phyloP scores from a whole-genome alignment of 345 rosid species.

The Lumnitzera racemosa region DNA sequence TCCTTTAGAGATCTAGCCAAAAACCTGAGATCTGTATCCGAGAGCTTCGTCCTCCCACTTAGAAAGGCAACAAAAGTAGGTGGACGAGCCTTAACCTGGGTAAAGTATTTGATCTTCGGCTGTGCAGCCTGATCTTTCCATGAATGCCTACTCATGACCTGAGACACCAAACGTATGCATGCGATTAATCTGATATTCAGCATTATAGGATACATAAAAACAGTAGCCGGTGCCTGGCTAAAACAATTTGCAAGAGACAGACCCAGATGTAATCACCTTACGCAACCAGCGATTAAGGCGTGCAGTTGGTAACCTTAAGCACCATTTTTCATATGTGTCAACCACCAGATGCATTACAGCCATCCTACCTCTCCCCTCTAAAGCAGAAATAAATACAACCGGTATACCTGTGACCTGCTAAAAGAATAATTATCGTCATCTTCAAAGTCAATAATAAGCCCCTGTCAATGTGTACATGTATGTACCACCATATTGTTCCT shows the following conservation, averaged over 20 bases:
- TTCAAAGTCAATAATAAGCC: too few species aligned
- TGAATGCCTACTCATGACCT: conserved; percentile 95
- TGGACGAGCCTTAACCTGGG: conserved; percentile 98
- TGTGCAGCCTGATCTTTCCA: conserved; percentile 90
- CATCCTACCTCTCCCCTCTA: conserved; percentile 75
- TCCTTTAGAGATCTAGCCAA: conserved; percentile 80
- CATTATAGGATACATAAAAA: not conserved
- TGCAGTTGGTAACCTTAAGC: conserved; percentile 79
- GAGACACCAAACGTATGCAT: not conserved
- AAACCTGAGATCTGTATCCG: conserved; percentile 73
- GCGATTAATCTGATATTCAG: not conserved
- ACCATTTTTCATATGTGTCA: conserved; percentile 78
- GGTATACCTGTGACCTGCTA: conserved; percentile 81
- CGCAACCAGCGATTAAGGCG: conserved; percentile 87
- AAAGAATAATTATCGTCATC: not conserved
- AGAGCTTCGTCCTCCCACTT: conserved; percentile 53
- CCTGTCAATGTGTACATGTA: too few species aligned
- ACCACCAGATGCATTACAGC: conserved; percentile 70
- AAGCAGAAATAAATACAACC: conserved; percentile 74
- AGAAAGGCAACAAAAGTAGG: conserved; percentile 90
- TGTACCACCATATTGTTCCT: too few species aligned
- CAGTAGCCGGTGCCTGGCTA: not conserved
- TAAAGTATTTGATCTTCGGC: conserved; percentile 88
- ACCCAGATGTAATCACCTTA: conserved; percentile 42
- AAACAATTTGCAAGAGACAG: not conserved